phyloP scores from a whole-genome alignment of 1,284 basidiomycete species.

The Rhodotorula mucilaginosa region DNA sequence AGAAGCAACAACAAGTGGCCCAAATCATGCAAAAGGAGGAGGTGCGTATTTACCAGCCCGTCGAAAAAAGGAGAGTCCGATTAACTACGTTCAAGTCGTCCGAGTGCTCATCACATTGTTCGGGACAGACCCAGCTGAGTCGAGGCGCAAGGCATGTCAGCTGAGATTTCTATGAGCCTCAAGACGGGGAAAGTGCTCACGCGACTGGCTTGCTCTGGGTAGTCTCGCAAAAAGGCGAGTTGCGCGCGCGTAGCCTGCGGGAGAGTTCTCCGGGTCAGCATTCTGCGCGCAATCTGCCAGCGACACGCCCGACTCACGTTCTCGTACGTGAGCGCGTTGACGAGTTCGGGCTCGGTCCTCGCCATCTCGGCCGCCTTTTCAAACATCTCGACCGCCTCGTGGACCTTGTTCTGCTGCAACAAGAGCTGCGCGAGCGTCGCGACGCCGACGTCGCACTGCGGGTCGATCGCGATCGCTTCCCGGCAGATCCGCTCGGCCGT shows the following conservation, averaged over 20 bases:
- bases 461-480: conserved; percentile 77
- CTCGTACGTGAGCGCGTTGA: conserved; percentile 84
- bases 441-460: conserved; percentile 94
- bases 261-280: background rate
- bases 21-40: no score
- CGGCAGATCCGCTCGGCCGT: conserved; percentile 81
- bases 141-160: no score
- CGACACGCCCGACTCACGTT: conserved; percentile 51
- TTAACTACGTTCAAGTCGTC: no score
- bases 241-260: conserved; percentile 29
- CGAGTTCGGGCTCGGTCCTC: conserved; percentile 84
- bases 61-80: no score
- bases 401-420: conserved; percentile 86
- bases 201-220: conserved; percentile 18
- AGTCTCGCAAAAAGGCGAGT: conserved; percentile 26
- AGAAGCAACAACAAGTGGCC: no score
- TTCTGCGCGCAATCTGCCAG: no score
- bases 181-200: no score
- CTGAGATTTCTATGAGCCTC: no score
- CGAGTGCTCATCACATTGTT: conserved; percentile 23
- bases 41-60: no score
- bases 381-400: conserved; percentile 84
- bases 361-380: conserved; percentile 79
- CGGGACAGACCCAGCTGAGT: conserved; percentile 32
- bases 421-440: conserved; percentile 92